Percentiles rank a stretch among this genome's conserved stretches.
Conservation (phyloP, 2,329 filamentous ascomycete species). For the Alternaria sp. region DNA sequence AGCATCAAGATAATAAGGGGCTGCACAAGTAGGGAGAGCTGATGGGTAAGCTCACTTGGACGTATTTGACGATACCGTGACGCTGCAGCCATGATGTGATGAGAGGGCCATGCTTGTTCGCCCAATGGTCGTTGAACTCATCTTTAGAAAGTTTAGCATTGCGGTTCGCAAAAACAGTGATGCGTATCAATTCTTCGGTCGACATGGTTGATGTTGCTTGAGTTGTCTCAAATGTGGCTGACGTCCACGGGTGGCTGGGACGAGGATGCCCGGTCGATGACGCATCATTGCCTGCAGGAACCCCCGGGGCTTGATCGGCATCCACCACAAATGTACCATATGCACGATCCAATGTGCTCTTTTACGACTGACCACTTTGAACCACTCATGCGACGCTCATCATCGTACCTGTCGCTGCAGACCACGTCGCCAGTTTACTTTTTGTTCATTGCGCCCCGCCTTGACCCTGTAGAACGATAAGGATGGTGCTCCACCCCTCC, state of each 20-base stretch:
- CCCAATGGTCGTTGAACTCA: conserved; percentile 33
- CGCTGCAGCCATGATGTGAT: conserved; percentile 29
- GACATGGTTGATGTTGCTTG: background rate
- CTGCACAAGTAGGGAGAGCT: background rate
- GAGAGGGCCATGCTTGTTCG: conserved; percentile 30
- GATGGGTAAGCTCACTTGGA: conserved; percentile 19
- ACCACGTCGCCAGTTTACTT: background rate
- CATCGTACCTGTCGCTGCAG: background rate
- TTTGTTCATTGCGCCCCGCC: background rate
- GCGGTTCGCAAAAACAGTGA: conserved; percentile 31
- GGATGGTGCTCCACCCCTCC: background rate
- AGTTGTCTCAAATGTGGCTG: background rate
- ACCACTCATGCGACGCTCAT: background rate
- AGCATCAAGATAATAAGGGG: background rate
- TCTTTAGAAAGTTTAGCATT: conserved; percentile 28
- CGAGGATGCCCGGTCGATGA: background rate
- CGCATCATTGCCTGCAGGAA: background rate
- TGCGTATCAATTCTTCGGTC: conserved; percentile 18
- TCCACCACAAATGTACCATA: background rate
- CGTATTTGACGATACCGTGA: conserved; percentile 32
- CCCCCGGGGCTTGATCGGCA: background rate
- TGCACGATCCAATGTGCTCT: background rate
- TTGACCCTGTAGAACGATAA: background rate
- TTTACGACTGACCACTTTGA: background rate
- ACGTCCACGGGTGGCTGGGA: background rate